Base-by-base conservation (phyloP, 129 eudicot genomes). In the Artemisia argyi region DNA sequence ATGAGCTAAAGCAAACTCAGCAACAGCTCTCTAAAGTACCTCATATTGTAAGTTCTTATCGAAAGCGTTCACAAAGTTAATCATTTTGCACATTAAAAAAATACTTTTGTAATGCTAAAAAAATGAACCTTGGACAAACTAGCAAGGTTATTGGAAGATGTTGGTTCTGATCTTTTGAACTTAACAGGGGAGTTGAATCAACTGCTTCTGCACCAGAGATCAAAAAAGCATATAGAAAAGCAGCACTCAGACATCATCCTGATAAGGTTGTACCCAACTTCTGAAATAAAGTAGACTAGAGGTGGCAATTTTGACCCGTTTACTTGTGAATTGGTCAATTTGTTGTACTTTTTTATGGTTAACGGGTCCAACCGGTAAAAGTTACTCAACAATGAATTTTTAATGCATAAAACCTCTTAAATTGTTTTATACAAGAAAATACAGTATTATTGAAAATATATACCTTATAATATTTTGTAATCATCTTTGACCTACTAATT, bases 231-330 rank as follows among this genome's bases (percentile, higher is more conserved):
- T 93, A 95, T 79, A 84, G 97, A 49, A 95, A 86, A 88, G 97
- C 99, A 69, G 99, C 99, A 71, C 91, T 91, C 22, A 90, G 79
- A 50, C 96, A 95, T 86, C 99, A 95, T 71, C 99, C 99, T 11
- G 97, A 95, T 80, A 95, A 95, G 99, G 99, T 94, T 68, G 47
- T 58, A 73, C 26, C 53, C 7, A 47, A 44, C 65, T 75, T 78
- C 48, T 65, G 46, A 69, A 28, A 13, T 61, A 8, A 2, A 15
- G 47, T 30, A 24, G 20, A 30, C 19, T 28, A 22, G 66, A 61
- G 66, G 66, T 5, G 4, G 66, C 2, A 28, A 30, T 28, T 24
- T 30, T 39, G 66, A 61, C 47, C n/a, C 46, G n/a, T 28, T 52
- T 61, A 61, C 66, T 61, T 61, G n/a, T 14, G 48, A 61, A 61